Evolutionary conservation across 2,329 filamentous ascomycete species (phyloP).

Genomic region (Leptoxyphium fumago): DNA sequence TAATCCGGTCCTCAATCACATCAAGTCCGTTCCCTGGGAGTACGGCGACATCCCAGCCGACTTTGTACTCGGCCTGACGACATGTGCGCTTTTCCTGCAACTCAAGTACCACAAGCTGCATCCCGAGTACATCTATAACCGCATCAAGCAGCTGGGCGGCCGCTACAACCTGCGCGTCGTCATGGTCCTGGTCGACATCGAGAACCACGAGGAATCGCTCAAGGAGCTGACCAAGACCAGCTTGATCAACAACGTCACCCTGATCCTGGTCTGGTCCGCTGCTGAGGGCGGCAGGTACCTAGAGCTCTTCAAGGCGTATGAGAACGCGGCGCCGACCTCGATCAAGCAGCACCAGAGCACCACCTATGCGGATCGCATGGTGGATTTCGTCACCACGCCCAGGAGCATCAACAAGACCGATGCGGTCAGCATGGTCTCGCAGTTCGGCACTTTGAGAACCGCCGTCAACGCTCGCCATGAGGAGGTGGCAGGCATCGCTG

Average conservation of each 20-base stretch:
- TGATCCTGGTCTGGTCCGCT: constrained; percentile 88
- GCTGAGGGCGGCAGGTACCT: constrained; percentile 88
- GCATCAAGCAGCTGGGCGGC: constrained; percentile 69
- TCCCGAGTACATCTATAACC: constrained; percentile 93
- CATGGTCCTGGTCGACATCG: constrained; percentile 85
- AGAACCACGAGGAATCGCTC: constrained; percentile 79
- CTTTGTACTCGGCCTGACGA: constrained; percentile 75
- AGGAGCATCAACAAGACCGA: constrained; percentile 89
- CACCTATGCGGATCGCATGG: constrained; percentile 70
- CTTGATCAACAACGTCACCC: constrained; percentile 78
- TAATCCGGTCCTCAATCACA: constrained; percentile 75
- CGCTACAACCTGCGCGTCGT: constrained; percentile 79
- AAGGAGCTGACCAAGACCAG: constrained; percentile 87
- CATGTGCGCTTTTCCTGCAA: constrained; percentile 82
- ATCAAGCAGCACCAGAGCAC: constrained; percentile 77
- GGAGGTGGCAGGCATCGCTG: constrained; percentile 68
- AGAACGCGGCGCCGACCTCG: constrained; percentile 66
- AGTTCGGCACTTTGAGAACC: constrained; percentile 76
- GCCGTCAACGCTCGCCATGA: constrained; percentile 81
- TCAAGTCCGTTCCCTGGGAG: constrained; percentile 81
- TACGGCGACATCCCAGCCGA: constrained; percentile 95
- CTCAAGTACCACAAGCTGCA: constrained; percentile 96
- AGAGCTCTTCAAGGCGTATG: constrained; percentile 87
- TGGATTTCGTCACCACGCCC: constrained; percentile 86
- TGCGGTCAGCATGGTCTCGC: constrained; percentile 74